Conservation (phyloP, 75 land plant species). For the Pinus albicaulis region DNA sequence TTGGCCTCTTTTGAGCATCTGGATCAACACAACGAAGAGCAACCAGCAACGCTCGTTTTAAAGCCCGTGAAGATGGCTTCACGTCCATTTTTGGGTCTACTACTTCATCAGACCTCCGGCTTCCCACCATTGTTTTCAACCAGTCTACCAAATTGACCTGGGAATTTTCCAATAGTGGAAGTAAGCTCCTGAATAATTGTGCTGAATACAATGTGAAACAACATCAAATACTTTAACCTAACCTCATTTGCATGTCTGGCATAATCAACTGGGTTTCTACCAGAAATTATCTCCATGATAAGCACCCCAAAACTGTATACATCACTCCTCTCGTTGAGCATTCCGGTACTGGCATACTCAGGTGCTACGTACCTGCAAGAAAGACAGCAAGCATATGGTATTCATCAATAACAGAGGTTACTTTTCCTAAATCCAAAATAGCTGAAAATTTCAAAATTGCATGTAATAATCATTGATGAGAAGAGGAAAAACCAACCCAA, state of each 20-base stretch:
- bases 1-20: conserved; percentile 66
- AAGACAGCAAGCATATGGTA: no score
- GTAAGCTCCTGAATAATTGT: background rate
- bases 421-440: no score
- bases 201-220: background rate
- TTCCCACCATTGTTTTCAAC: conserved; percentile 74
- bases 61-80: conserved; percentile 52
- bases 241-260: conserved; percentile 81
- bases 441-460: no score
- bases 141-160: conserved; percentile 85
- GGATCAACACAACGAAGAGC: conserved; percentile 75
- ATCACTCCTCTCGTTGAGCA: conserved; percentile 87
- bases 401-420: no score
- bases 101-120: conserved; percentile 68
- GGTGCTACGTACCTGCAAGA: conserved; percentile 79
- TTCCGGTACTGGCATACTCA: conserved; percentile 89
- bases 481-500: conserved; percentile 44
- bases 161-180: conserved; percentile 3
- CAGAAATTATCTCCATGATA: conserved; percentile 78
- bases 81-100: conserved; percentile 55
- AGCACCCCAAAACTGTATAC: conserved; percentile 92
- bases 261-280: conserved; percentile 85
- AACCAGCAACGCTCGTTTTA: conserved; percentile 63
- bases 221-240: no score
- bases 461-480: no score